Evolutionary conservation across 2,329 filamentous ascomycete genomes (phyloP).

Genomic region (Penicillium hordei): DNA sequence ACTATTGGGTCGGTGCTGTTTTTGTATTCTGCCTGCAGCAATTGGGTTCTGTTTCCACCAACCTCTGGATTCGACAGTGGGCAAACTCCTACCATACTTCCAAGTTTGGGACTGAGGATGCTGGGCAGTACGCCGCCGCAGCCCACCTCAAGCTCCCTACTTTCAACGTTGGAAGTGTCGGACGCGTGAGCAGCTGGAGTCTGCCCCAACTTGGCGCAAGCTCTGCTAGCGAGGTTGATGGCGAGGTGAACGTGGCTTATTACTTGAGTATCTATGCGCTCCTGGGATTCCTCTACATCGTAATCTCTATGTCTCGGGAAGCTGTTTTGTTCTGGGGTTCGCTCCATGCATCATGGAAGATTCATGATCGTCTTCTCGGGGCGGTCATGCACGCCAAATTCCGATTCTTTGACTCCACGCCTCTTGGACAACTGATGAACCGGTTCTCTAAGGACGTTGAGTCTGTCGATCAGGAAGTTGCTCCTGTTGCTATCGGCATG

Average conservation of each 20-base stretch:
- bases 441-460: slow-evolving; percentile 98
- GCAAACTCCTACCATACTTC: slow-evolving; percentile 76
- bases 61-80: slow-evolving; percentile 94
- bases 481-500: slow-evolving; percentile 79
- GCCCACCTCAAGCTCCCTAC: slow-evolving; percentile 39
- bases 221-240: slow-evolving; percentile 19
- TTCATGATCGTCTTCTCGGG: slow-evolving; percentile 76
- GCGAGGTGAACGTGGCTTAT: slow-evolving; percentile 73
- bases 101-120: slow-evolving; percentile 32
- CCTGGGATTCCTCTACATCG: slow-evolving; percentile 73
- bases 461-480: slow-evolving; percentile 91
- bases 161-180: slow-evolving; percentile 38
- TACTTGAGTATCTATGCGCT: slow-evolving; percentile 81
- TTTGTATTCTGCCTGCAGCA: slow-evolving; percentile 80
- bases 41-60: slow-evolving; percentile 80
- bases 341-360: slow-evolving; percentile 77
- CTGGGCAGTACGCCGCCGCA: slow-evolving; percentile 44
- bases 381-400: slow-evolving; percentile 86
- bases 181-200: slow-evolving; percentile 33
- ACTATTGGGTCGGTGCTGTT: slow-evolving; percentile 81
- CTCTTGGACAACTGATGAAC: slow-evolving; percentile 95
- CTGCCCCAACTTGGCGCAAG: slow-evolving; percentile 31
- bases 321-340: slow-evolving; percentile 91
- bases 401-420: slow-evolving; percentile 96
- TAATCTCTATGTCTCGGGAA: slow-evolving; percentile 80